Evolutionary conservation across 257 asterid species (phyloP).

Genomic region (Penstemon davidsonii): DNA sequence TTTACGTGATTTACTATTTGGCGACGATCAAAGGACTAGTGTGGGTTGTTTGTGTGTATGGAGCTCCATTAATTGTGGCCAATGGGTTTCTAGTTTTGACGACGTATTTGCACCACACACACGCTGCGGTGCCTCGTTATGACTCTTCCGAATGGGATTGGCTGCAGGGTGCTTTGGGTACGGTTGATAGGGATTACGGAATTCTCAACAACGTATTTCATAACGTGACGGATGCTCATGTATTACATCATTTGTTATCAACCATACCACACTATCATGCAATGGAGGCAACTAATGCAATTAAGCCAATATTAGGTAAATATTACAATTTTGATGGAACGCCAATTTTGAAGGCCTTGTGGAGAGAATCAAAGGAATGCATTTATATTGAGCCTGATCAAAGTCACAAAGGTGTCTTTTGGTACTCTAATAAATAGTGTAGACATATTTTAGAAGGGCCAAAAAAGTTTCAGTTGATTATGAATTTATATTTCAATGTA

Average conservation of each 20-base stretch:
- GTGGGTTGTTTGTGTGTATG: slow-evolving; percentile 56
- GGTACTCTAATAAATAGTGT: slow-evolving; percentile 51
- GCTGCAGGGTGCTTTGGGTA: slow-evolving; percentile 72
- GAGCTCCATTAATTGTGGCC: slow-evolving; percentile 56
- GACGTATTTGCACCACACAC: slow-evolving; percentile 78
- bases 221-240: slow-evolving; percentile 68
- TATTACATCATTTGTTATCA: slow-evolving; percentile 70
- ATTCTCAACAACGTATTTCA: slow-evolving; percentile 69
- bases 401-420: slow-evolving; percentile 66
- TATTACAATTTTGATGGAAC: slow-evolving; percentile 70
- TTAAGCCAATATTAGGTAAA: slow-evolving; percentile 62
- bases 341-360: slow-evolving; percentile 59
- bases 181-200: slow-evolving; percentile 69
- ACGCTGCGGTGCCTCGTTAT: slow-evolving; percentile 68
- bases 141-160: slow-evolving; percentile 81
- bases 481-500: no score
- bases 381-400: slow-evolving; percentile 62
- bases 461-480: no score
- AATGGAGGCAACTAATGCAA: slow-evolving; percentile 77
- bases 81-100: slow-evolving; percentile 70
- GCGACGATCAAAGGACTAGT: slow-evolving; percentile 53
- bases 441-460: no score
- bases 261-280: slow-evolving; percentile 83
- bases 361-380: slow-evolving; percentile 70
- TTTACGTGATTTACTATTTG: slow-evolving; percentile 45